Percentiles rank a stretch among this genome's conserved stretches.
Conservation (phyloP, 2,329 filamentous ascomycete species). For the Dactylellina haptotyla region DNA sequence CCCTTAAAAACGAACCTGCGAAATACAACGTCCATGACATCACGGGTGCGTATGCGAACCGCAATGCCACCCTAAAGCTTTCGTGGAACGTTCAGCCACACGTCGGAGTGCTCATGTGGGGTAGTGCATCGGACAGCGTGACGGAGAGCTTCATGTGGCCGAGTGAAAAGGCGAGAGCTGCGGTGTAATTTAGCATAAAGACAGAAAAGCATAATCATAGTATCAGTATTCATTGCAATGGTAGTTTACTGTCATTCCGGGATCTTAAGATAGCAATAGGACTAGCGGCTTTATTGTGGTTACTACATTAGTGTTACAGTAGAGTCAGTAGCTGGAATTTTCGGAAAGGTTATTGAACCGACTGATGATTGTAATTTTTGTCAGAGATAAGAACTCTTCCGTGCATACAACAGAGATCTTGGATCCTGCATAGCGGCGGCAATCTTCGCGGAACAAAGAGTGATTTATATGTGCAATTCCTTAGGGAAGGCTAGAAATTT, state of each 20-base stretch:
- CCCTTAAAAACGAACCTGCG: constrained; percentile 83
- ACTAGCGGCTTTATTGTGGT: too few species aligned
- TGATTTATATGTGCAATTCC: too few species aligned
- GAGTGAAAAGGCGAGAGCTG: constrained; percentile 21
- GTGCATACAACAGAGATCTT: too few species aligned
- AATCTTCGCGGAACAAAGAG: too few species aligned
- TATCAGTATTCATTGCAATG: neutral
- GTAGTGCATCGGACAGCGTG: constrained; percentile 63
- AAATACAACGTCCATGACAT: constrained; percentile 99
- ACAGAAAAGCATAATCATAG: neutral
- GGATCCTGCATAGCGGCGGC: too few species aligned
- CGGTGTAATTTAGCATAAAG: neutral
- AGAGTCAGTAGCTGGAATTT: too few species aligned
- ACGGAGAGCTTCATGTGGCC: constrained; percentile 45
- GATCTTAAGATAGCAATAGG: too few species aligned
- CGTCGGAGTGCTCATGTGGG: constrained; percentile 90
- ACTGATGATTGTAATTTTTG: too few species aligned
- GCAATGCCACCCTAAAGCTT: constrained; percentile 76
- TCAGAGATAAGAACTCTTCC: too few species aligned
- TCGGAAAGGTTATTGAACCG: too few species aligned
- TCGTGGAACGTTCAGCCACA: constrained; percentile 98
- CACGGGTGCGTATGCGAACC: constrained; percentile 75
- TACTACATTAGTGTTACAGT: too few species aligned
- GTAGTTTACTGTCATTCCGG: neutral
- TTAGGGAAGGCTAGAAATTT: too few species aligned